Evolutionary conservation across 2,329 filamentous ascomycete genomes (phyloP), one percentile per base, ranked within the genome.

Genomic region (Trichoderma koningiopsis): DNA sequence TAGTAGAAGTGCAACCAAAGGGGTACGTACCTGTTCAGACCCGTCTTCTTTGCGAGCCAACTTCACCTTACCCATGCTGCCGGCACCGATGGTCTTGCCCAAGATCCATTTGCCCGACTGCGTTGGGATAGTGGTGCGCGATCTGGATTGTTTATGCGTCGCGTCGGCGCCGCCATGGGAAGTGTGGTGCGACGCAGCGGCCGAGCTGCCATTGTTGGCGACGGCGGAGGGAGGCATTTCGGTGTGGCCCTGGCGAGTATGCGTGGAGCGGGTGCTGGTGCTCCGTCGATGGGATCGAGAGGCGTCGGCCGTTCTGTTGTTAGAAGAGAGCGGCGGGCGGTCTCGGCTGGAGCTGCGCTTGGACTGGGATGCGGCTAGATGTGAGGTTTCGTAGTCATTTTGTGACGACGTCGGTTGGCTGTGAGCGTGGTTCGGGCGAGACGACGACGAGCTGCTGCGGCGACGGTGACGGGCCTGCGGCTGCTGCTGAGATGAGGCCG

Each of bases 11-110:
- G 29, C 33, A 40, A 35, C 31, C 66, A 40, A 47, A 37, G 59
- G 24, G 55, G 52, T 47, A 63, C 86, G 75, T 82, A 94, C 93
- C 89, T 97, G 92, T 83, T 98, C 96, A 74, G 91, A 92, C 24
- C 92, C 92, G 76, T 97, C 94, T 74, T 91, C 87, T 80, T 96
- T 96, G 75, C 92, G 92, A 29, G 96, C 96, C 73, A 99, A 85
- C 83, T 98, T 98, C 72, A 99, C 96, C 81, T 98, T 98, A 73
- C 96, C 96, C 96, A 99, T 99, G 80, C 95, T 98, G 62, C 96
- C 96, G 65, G 94, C 94, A 70, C 96, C 96, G 76, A 99, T 96
- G 4, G 96, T 98, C 85, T 98, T 98, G 70, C 95, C 95, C 64
- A 99, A 85, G 68, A 94, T 89, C 94, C 95, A 99, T 83, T 94